phyloP scores from a whole-genome alignment of 2,329 filamentous ascomycete species.

The Pseudofabraea citricarpa region DNA sequence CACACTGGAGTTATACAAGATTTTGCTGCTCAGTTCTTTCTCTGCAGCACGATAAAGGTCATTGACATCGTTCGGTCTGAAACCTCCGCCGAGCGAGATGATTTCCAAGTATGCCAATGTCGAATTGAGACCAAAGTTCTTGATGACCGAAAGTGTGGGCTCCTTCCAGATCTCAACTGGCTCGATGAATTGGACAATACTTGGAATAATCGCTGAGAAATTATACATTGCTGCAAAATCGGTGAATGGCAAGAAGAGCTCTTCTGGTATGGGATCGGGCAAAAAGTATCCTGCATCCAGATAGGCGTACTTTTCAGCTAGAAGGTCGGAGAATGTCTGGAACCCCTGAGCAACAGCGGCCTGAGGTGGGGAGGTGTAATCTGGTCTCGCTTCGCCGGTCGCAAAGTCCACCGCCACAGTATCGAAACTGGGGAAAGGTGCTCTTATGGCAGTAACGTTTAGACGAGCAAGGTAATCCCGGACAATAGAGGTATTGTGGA shows the following conservation, averaged over 20 bases:
- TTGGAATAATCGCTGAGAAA: slow-evolving; percentile 34
- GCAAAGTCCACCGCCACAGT: slow-evolving; percentile 5
- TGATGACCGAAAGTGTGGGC: slow-evolving; percentile 39
- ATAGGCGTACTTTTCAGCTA: neutral
- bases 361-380: neutral
- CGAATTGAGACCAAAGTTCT: slow-evolving; percentile 13
- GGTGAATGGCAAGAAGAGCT: slow-evolving; percentile 9
- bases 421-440: neutral
- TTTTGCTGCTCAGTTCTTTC: slow-evolving; percentile 1
- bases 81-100: neutral
- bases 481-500: slow-evolving; percentile 33
- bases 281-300: slow-evolving; percentile 35
- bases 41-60: slow-evolving; percentile 4
- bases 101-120: neutral
- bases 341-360: neutral
- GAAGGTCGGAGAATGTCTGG: neutral
- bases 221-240: slow-evolving; percentile 17
- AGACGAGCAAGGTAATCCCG: slow-evolving; percentile 39
- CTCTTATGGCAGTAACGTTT: slow-evolving; percentile 13
- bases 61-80: slow-evolving; percentile 2
- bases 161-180: slow-evolving; percentile 36
- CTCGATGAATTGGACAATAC: slow-evolving; percentile 35
- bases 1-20: slow-evolving; percentile 2
- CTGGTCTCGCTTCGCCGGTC: neutral
- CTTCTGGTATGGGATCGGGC: slow-evolving; percentile 8